Percentiles rank a stretch among this genome's conserved stretches.
phyloP scores from a whole-genome alignment of 106 monocot genomes.

The Dendrobium catenatum region DNA sequence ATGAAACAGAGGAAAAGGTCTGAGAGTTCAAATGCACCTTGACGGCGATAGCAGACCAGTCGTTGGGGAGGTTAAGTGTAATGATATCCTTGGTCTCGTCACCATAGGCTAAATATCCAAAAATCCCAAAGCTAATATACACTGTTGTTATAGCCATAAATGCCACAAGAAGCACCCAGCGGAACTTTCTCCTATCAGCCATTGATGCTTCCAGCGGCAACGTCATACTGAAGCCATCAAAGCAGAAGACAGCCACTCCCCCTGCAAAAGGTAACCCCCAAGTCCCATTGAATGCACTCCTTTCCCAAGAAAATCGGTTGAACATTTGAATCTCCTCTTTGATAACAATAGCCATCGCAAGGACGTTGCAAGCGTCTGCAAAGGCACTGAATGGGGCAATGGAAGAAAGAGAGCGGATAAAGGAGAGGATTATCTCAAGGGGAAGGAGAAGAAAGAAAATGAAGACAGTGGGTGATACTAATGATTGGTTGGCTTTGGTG shows the following conservation, averaged over 20 bases:
- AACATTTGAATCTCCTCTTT: constrained; percentile 72
- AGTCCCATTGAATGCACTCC: constrained; percentile 62
- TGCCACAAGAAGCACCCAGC: constrained; percentile 60
- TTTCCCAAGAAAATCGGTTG: constrained; percentile 21
- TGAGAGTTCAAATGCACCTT: constrained; percentile 38
- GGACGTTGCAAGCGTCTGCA: constrained; percentile 80
- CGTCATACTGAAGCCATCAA: constrained; percentile 94
- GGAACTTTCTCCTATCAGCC: constrained; percentile 55
- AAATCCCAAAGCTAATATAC: constrained; percentile 68
- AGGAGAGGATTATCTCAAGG: constrained; percentile 59
- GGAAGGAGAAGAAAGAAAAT: constrained; percentile 75
- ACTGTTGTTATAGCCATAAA: constrained; percentile 50
- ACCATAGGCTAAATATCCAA: constrained; percentile 87
- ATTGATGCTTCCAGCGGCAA: constrained; percentile 81
- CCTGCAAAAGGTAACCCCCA: constrained; percentile 67
- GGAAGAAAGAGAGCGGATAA: constrained; percentile 69
- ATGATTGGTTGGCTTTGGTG: constrained; percentile 6
- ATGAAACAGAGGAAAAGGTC: neutral
- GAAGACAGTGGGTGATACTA: constrained; percentile 37
- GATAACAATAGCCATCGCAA: constrained; percentile 88
- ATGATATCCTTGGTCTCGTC: constrained; percentile 82
- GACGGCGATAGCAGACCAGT: constrained; percentile 62
- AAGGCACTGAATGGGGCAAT: constrained; percentile 84
- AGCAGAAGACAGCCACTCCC: constrained; percentile 88
- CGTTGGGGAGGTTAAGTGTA: constrained; percentile 78